Conservation (phyloP, 495 filamentous ascomycete genomes). For the Penicillium longicatenatum region DNA sequence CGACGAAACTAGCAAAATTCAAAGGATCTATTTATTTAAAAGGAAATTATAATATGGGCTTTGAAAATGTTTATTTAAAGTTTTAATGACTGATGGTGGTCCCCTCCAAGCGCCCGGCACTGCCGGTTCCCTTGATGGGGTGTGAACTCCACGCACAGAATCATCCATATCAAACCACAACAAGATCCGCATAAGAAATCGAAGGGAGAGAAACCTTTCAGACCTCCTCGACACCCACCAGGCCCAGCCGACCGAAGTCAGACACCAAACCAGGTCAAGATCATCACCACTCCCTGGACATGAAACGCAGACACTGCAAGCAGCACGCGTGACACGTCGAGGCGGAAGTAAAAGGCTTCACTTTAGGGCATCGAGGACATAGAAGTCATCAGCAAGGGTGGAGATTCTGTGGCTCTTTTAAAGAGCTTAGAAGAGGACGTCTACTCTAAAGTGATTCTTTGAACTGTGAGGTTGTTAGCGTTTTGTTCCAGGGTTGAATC, state of each 20-base stretch:
- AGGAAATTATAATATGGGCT: too few relatives aligned
- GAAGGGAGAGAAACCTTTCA: slow-evolving; percentile 57
- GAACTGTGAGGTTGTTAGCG: slow-evolving; percentile 48
- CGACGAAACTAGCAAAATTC: too few relatives aligned
- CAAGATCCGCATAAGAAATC: neutral
- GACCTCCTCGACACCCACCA: slow-evolving; percentile 71
- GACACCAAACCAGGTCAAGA: slow-evolving; percentile 63
- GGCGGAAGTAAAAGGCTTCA: slow-evolving; percentile 65
- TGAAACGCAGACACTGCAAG: slow-evolving; percentile 31
- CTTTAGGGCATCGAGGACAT: slow-evolving; percentile 71
- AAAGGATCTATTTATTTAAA: too few relatives aligned
- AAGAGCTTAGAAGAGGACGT: slow-evolving; percentile 77
- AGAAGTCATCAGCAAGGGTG: slow-evolving; percentile 73
- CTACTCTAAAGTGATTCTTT: slow-evolving; percentile 93
- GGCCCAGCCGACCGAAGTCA: slow-evolving; percentile 64
- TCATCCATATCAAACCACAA: neutral
- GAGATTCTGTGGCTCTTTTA: slow-evolving; percentile 76
- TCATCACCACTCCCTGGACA: slow-evolving; percentile 70
- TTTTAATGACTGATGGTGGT: too few relatives aligned
- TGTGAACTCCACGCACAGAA: neutral
- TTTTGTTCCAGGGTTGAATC: slow-evolving; percentile 13
- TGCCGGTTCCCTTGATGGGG: neutral
- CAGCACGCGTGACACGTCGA: slow-evolving; percentile 41
- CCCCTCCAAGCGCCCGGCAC: neutral
- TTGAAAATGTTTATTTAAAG: too few relatives aligned